Percentiles rank a stretch among this genome's conserved stretches.
These are phyloP conservation scores for Neurospora sp. DNA, from an alignment of 495 filamentous ascomycete genomes.

Conservation along the genomic window DNA sequence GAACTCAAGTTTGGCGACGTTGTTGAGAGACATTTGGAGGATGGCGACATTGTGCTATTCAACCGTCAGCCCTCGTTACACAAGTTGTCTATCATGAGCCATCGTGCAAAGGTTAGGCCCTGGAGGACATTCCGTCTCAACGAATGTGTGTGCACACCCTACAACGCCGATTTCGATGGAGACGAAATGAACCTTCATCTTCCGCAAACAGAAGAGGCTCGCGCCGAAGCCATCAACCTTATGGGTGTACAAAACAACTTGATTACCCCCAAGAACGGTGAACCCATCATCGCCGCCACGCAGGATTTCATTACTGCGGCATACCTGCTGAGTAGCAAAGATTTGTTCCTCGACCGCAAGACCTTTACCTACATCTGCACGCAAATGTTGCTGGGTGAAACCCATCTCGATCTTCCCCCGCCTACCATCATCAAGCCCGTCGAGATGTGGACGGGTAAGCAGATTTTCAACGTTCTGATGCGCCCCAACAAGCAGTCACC, in stretches of 20 bases:
- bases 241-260: conserved; percentile 99
- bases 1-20: conserved; percentile 73
- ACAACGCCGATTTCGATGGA: conserved; percentile 99
- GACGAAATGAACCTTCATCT: conserved; percentile 99
- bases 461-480: conserved; percentile 94
- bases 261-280: conserved; percentile 91
- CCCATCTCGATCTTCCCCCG: conserved; percentile 73
- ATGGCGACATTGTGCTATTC: conserved; percentile 94
- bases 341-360: conserved; percentile 80
- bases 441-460: conserved; percentile 93
- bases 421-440: conserved; percentile 79
- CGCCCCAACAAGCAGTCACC: conserved; percentile 70
- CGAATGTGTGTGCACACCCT: conserved; percentile 95
- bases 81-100: conserved; percentile 94
- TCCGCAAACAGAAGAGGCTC: conserved; percentile 90
- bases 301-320: conserved; percentile 98
- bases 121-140: conserved; percentile 96
- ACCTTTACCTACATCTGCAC: conserved; percentile 81
- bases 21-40: conserved; percentile 89
- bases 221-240: conserved; percentile 87
- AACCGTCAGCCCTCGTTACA: conserved; percentile 96
- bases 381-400: conserved; percentile 82
- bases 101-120: conserved; percentile 84
- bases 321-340: conserved; percentile 84
- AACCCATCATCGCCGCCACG: conserved; percentile 95